Conservation (phyloP, 371 early-diverging fungal genomes). For the Mucor lusitanicus region DNA sequence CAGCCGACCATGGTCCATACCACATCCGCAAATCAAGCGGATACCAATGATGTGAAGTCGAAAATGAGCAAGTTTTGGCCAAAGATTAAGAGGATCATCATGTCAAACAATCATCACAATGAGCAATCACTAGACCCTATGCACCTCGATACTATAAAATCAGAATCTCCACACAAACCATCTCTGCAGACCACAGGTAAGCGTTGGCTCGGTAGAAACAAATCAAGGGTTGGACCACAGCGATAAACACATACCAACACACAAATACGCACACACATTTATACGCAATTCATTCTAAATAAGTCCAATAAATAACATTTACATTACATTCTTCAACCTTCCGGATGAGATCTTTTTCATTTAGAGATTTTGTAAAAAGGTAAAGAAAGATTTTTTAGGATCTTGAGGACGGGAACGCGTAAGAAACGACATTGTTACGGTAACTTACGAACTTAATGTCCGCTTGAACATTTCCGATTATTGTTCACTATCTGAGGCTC, state of each 20-base stretch:
- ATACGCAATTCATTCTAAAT: conserved; percentile 13
- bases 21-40: neutral
- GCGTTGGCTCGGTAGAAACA: conserved; percentile 29
- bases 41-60: neutral
- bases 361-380: conserved; percentile 5
- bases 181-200: conserved; percentile 7
- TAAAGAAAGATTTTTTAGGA: conserved; percentile 17
- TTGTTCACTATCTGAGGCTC: conserved; percentile 34
- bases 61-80: conserved; percentile 30
- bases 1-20: conserved; percentile 1
- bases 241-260: neutral
- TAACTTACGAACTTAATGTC: conserved; percentile 47
- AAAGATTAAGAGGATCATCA: conserved; percentile 31
- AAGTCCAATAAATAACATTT: conserved; percentile 1
- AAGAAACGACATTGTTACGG: conserved; percentile 40
- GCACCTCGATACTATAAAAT: conserved; percentile 9
- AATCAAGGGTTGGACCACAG: conserved; percentile 27
- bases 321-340: neutral
- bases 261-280: neutral
- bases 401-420: conserved; percentile 57
- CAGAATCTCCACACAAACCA: neutral
- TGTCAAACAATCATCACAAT: conserved; percentile 2
- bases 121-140: conserved; percentile 14
- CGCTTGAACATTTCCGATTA: conserved; percentile 47
- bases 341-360: neutral